Evolutionary conservation across 805 yeast genomes (phyloP).

Genomic region (Saccharomycopsis amapae): DNA sequence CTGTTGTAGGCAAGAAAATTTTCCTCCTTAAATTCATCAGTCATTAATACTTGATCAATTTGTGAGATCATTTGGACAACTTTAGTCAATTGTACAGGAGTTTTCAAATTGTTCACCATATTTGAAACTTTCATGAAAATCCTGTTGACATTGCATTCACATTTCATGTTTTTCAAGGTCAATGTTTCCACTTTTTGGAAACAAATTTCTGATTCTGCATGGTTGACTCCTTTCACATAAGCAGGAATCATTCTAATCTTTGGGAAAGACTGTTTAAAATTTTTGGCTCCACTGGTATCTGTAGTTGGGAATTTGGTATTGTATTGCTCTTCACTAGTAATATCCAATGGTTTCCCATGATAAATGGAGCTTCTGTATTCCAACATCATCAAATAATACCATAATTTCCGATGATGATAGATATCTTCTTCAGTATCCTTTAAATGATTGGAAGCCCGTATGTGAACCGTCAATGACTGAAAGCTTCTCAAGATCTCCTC

Average conservation of each 20-base stretch:
- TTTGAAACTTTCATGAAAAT: conserved; percentile 1
- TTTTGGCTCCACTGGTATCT: background rate
- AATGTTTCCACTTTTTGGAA: conserved; percentile 4
- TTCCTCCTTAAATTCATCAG: conserved; percentile 7
- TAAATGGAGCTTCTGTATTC: conserved; percentile 5
- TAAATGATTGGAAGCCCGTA: conserved; percentile 2
- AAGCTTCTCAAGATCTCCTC: background rate
- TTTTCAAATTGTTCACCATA: conserved; percentile 7
- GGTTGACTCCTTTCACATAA: conserved; percentile 4
- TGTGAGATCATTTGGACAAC: conserved; percentile 4
- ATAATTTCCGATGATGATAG: conserved; percentile 12
- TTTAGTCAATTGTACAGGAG: conserved; percentile 12
- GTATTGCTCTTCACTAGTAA: conserved; percentile 11
- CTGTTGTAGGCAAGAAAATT: background rate
- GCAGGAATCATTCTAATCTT: conserved; percentile 9
- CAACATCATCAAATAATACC: conserved; percentile 14
- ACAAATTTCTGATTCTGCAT: conserved; percentile 3
- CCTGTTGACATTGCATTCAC: conserved; percentile 5
- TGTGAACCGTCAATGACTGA: background rate
- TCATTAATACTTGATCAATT: conserved; percentile 5
- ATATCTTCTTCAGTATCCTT: conserved; percentile 9
- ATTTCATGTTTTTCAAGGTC: conserved; percentile 4
- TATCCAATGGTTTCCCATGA: conserved; percentile 6
- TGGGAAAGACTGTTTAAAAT: background rate
- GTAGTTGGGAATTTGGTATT: conserved; percentile 14